Conservation (phyloP, 306 rosid species). For the Acacia melanoxylon region DNA sequence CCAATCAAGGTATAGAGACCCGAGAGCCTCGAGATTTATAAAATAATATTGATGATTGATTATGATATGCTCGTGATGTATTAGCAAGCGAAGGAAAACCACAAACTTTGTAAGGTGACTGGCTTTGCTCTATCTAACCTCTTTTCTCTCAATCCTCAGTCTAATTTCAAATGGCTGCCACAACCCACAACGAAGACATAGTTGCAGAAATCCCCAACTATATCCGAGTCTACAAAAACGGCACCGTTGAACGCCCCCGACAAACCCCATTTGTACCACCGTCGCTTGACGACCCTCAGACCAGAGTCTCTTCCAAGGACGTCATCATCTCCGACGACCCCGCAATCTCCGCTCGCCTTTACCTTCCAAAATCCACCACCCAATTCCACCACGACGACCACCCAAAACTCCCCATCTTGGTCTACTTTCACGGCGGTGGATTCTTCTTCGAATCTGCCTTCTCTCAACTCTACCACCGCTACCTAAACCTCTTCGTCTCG, state of each 20-base stretch:
- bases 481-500: slow-evolving; percentile 36
- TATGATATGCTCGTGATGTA: too few species aligned
- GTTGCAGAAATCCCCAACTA: slow-evolving; percentile 23
- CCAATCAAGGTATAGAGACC: too few species aligned
- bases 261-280: slow-evolving; percentile 35
- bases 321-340: slow-evolving; percentile 38
- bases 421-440: slow-evolving; percentile 49
- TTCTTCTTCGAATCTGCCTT: slow-evolving; percentile 46
- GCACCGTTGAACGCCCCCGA: slow-evolving; percentile 35
- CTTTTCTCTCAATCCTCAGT: neutral
- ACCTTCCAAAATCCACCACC: slow-evolving; percentile 10
- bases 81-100: too few species aligned
- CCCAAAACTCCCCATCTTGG: slow-evolving; percentile 39
- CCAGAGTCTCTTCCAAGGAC: slow-evolving; percentile 48
- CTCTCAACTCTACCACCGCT: slow-evolving; percentile 38
- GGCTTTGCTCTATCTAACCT: neutral
- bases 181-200: slow-evolving; percentile 5
- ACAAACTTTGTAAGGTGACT: too few species aligned
- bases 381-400: neutral
- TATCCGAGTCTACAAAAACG: slow-evolving; percentile 37
- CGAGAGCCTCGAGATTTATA: too few species aligned
- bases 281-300: slow-evolving; percentile 30
- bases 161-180: slow-evolving; percentile 3
- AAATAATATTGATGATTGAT: too few species aligned
- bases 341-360: slow-evolving; percentile 38